These are phyloP conservation scores for Mucor indicus DNA, from an alignment of 371 early-diverging fungal genomes.

Conservation along the genomic window DNA sequence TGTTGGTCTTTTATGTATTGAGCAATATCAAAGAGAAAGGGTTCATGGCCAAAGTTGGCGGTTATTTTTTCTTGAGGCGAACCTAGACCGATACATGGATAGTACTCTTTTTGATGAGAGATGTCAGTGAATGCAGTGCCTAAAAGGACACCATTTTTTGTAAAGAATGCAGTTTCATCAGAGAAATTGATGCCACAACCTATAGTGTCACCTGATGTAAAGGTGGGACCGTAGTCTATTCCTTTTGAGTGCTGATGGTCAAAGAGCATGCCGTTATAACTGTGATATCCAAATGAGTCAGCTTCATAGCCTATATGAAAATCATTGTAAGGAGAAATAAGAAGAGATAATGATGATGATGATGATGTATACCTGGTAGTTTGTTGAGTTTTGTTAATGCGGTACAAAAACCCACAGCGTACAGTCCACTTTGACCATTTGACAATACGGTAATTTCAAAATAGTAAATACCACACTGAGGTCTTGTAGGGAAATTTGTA, in stretches of 20 bases:
- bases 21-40: slow-evolving; percentile 86
- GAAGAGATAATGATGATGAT: neutral
- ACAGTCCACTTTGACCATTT: slow-evolving; percentile 85
- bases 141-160: slow-evolving; percentile 86
- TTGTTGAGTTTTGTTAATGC: slow-evolving; percentile 51
- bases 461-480: slow-evolving; percentile 86
- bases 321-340: neutral
- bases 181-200: slow-evolving; percentile 92
- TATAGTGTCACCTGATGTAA: slow-evolving; percentile 61
- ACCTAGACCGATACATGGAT: slow-evolving; percentile 87
- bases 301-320: slow-evolving; percentile 62
- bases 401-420: slow-evolving; percentile 82
- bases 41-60: slow-evolving; percentile 88
- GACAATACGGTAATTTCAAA: slow-evolving; percentile 80
- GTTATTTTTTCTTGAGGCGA: slow-evolving; percentile 83
- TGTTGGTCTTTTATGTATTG: slow-evolving; percentile 65
- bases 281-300: slow-evolving; percentile 83
- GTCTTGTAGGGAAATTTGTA: slow-evolving; percentile 79
- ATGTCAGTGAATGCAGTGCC: slow-evolving; percentile 47
- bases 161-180: slow-evolving; percentile 74
- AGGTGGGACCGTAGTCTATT: slow-evolving; percentile 75
- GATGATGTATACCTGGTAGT: slow-evolving; percentile 66
- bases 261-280: slow-evolving; percentile 75
- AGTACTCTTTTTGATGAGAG: slow-evolving; percentile 35
- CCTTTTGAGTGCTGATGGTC: slow-evolving; percentile 37